Evolutionary conservation across 768 basidiomycete genomes (phyloP).

Genomic region (Tulasnella sp.): DNA sequence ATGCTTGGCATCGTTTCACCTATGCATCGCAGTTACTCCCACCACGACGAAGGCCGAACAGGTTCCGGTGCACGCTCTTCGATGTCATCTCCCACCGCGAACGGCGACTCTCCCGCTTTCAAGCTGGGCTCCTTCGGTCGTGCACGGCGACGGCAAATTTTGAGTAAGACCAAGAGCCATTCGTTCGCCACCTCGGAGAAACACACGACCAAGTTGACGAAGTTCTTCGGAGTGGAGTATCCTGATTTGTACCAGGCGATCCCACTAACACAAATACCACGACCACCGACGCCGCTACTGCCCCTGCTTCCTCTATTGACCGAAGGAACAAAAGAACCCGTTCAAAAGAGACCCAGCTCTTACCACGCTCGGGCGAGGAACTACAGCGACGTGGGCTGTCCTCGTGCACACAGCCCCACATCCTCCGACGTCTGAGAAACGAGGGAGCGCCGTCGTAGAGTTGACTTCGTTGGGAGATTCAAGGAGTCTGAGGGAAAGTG

Average conservation of each 20-base stretch:
- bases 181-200: background rate
- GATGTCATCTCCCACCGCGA: no score
- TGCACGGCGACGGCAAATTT: background rate
- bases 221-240: conserved; percentile 20
- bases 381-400: no score
- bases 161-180: background rate
- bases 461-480: no score
- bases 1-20: background rate
- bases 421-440: no score
- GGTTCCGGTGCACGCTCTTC: no score
- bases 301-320: background rate
- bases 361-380: no score
- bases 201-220: conserved; percentile 18
- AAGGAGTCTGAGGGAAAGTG: background rate
- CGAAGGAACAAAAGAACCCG: no score
- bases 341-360: no score
- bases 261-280: background rate
- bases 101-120: no score
- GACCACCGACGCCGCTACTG: background rate
- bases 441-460: no score
- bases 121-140: background rate
- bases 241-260: conserved; percentile 20
- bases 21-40: background rate
- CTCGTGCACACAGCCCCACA: no score
- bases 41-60: no score